Evolutionary conservation across 495 filamentous ascomycete species (phyloP).

Genomic region (Podospora fimiseda): DNA sequence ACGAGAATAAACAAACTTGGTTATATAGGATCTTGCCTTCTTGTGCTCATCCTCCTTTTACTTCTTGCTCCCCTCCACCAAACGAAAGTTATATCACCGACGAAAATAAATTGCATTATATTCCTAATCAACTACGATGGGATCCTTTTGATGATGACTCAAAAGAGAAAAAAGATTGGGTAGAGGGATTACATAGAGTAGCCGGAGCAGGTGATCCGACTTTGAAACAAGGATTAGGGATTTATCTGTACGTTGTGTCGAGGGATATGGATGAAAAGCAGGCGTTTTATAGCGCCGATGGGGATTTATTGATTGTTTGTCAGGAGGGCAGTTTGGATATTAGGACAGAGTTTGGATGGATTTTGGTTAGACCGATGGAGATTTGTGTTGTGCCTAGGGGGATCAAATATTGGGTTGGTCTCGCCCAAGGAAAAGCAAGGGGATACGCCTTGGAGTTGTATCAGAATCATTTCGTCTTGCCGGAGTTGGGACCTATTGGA

Average conservation of each 20-base stretch:
- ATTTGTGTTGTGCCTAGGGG: constrained; percentile 85
- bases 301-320: constrained; percentile 78
- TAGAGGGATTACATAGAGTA: constrained; percentile 67
- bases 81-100: constrained; percentile 15
- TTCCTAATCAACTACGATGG: constrained; percentile 89
- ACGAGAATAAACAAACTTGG: constrained; percentile 89
- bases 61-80: constrained; percentile 31
- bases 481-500: constrained; percentile 85
- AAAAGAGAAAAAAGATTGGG: constrained; percentile 58
- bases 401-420: constrained; percentile 67
- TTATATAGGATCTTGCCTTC: constrained; percentile 87
- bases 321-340: constrained; percentile 83
- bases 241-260: constrained; percentile 75
- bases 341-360: constrained; percentile 73
- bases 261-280: constrained; percentile 67
- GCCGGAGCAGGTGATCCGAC: constrained; percentile 80
- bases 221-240: constrained; percentile 72
- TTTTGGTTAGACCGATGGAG: constrained; percentile 83
- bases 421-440: constrained; percentile 51
- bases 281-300: constrained; percentile 87
- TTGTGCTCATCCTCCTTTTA: constrained; percentile 71
- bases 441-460: constrained; percentile 88
- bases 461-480: constrained; percentile 75
- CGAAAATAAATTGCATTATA: constrained; percentile 51
- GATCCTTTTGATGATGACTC: constrained; percentile 72